Conservation (phyloP, 208 protist species). For the Crithidia sp. region DNA sequence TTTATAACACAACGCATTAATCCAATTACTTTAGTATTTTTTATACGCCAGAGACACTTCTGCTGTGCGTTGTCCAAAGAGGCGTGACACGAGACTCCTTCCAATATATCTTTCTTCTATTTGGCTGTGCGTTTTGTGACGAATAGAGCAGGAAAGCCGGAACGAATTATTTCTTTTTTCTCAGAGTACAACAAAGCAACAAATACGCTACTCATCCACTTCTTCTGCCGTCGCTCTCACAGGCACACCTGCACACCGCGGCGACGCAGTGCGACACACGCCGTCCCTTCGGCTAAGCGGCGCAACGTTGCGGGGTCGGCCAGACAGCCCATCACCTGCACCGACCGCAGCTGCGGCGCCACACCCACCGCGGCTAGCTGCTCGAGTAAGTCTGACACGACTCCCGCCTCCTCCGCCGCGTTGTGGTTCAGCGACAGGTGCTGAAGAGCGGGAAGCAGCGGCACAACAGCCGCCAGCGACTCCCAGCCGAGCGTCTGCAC, state of each 20-base stretch:
- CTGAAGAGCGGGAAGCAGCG: conserved; percentile 38
- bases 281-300: background rate
- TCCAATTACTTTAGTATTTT: no score
- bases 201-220: no score
- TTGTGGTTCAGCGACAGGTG: conserved; percentile 68
- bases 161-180: no score
- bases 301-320: background rate
- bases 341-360: conserved; percentile 16
- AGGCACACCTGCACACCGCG: conserved; percentile 29
- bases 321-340: conserved; percentile 25
- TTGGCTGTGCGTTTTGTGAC: no score
- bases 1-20: no score
- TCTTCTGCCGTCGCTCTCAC: background rate
- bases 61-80: no score
- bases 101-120: no score
- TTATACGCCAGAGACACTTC: no score
- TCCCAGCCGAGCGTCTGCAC: conserved; percentile 64
- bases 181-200: no score
- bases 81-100: no score
- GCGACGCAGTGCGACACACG: conserved; percentile 15
- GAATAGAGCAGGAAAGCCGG: no score
- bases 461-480: conserved; percentile 56
- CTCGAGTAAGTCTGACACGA: conserved; percentile 11
- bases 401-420: conserved; percentile 3
- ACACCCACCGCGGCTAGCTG: background rate